Conservation (phyloP, 2,329 filamentous ascomycete genomes). For the Ophiostoma himal-ulmi region DNA sequence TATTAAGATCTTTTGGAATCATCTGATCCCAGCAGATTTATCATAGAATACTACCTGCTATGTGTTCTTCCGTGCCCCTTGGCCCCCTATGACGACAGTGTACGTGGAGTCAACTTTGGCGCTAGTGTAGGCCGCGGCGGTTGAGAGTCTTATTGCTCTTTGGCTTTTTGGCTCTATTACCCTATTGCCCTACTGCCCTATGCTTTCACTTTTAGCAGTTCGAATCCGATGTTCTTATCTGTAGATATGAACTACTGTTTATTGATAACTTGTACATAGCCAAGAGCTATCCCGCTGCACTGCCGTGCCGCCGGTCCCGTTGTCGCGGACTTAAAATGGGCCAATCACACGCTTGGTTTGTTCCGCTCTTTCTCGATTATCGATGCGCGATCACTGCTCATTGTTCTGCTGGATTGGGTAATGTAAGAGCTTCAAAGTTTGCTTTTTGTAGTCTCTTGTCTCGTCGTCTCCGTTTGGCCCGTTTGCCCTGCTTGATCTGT, state of each 20-base stretch:
- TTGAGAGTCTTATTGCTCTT: neutral
- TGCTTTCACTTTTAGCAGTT: neutral
- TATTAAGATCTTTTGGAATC: too few relatives aligned
- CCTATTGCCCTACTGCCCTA: neutral
- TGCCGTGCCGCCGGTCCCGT: neutral
- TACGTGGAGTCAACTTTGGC: neutral
- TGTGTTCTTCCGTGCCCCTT: constrained; percentile 8
- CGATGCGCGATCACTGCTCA: too few relatives aligned
- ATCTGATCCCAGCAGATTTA: neutral
- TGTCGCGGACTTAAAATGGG: neutral
- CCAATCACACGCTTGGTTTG: neutral
- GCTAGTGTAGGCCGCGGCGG: neutral
- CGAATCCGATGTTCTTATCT: neutral
- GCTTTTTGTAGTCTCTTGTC: neutral
- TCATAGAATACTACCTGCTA: neutral
- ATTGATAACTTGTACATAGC: neutral
- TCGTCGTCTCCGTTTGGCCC: neutral
- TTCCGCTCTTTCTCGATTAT: neutral
- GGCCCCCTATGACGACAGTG: constrained; percentile 2
- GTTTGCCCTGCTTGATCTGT: neutral
- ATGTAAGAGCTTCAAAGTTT: neutral
- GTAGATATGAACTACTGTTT: neutral
- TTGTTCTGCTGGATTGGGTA: neutral
- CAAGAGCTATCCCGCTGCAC: neutral
- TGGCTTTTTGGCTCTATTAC: neutral